Conservation (phyloP, 495 filamentous ascomycete genomes). For the Aspergillus hancockii region DNA sequence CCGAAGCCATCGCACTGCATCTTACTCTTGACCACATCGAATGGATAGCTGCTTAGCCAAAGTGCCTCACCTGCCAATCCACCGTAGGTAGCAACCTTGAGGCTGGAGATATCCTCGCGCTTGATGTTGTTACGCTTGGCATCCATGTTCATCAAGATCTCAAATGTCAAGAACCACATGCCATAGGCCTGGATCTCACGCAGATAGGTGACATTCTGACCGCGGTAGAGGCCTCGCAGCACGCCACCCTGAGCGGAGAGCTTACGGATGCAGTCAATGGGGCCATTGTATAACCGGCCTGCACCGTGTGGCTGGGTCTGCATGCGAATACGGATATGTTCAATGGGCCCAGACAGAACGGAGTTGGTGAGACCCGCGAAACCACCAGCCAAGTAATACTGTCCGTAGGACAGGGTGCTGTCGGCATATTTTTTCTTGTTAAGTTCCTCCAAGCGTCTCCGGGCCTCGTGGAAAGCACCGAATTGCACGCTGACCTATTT, state of each 20-base stretch:
- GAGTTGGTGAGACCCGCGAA: constrained; percentile 92
- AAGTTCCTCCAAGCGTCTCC: constrained; percentile 75
- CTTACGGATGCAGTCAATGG: constrained; percentile 87
- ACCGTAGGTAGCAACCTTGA: constrained; percentile 89
- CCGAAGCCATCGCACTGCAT: constrained; percentile 97
- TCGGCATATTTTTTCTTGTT: constrained; percentile 59
- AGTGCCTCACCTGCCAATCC: constrained; percentile 91
- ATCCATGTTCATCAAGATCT: constrained; percentile 93
- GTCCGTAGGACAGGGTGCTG: constrained; percentile 65
- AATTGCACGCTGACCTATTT: constrained; percentile 88
- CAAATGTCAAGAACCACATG: constrained; percentile 90
- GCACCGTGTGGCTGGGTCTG: constrained; percentile 94
- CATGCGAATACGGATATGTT: constrained; percentile 96
- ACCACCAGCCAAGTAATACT: constrained; percentile 90
- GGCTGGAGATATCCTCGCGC: constrained; percentile 73
- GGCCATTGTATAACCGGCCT: constrained; percentile 75
- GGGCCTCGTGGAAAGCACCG: constrained; percentile 92
- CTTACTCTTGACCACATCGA: constrained; percentile 98
- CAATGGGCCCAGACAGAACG: constrained; percentile 86
- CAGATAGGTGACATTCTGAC: constrained; percentile 78
- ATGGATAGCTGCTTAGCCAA: constrained; percentile 90
- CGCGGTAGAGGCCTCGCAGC: constrained; percentile 77
- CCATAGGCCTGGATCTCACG: constrained; percentile 96
- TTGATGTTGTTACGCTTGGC: constrained; percentile 70
- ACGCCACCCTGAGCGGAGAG: constrained; percentile 67